phyloP scores from a whole-genome alignment of 495 filamentous ascomycete genomes.

The Penicillium malachiteum region DNA sequence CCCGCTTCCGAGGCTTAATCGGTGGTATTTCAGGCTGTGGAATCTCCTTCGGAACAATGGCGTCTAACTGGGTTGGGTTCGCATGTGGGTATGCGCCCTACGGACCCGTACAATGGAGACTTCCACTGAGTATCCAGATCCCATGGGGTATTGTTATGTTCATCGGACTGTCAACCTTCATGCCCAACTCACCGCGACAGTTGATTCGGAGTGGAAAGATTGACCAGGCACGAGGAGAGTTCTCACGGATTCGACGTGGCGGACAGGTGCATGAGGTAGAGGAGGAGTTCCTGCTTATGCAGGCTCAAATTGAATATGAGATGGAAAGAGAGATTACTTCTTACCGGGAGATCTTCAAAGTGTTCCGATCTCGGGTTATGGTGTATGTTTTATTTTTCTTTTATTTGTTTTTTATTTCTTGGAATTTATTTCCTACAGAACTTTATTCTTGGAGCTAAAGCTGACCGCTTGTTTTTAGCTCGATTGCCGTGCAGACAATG shows the following conservation, averaged over 20 bases:
- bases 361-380: slow-evolving; percentile 51
- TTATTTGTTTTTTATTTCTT: not conserved
- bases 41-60: slow-evolving; percentile 58
- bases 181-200: slow-evolving; percentile 59
- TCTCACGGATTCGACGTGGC: slow-evolving; percentile 49
- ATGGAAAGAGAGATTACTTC: slow-evolving; percentile 55
- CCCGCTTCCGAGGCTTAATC: slow-evolving; percentile 53
- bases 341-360: slow-evolving; percentile 50
- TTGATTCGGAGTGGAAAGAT: slow-evolving; percentile 53
- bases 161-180: slow-evolving; percentile 53
- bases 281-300: slow-evolving; percentile 56
- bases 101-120: slow-evolving; percentile 54
- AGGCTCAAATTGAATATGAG: slow-evolving; percentile 60
- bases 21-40: slow-evolving; percentile 59
- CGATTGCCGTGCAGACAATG: slow-evolving; percentile 59
- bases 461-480: slow-evolving; percentile 27
- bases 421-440: no score
- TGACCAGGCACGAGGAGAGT: slow-evolving; percentile 50
- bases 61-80: slow-evolving; percentile 59
- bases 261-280: slow-evolving; percentile 46
- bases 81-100: slow-evolving; percentile 56
- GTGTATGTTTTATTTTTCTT: slow-evolving; percentile 31
- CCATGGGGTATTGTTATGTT: slow-evolving; percentile 62
- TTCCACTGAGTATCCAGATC: slow-evolving; percentile 58
- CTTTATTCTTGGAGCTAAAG: no score